Percentiles rank a stretch among this genome's conserved stretches.
These are phyloP conservation scores for Penicillium nordicum DNA, from an alignment of 2,329 filamentous ascomycete species.

Conservation along the genomic window DNA sequence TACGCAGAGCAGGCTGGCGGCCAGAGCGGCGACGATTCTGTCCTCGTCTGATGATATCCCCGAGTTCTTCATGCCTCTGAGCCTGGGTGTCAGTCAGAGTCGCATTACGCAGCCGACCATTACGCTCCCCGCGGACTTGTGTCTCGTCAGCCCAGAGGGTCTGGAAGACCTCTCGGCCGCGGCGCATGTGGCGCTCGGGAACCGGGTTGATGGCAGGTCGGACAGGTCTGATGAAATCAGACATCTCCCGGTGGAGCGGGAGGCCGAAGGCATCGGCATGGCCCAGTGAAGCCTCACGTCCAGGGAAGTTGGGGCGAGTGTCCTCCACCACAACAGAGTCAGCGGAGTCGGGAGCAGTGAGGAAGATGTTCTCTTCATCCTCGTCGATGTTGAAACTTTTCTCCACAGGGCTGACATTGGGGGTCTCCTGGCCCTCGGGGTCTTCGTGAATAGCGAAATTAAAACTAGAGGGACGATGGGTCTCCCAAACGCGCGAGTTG, in stretches of 20 bases:
- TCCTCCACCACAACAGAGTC: background rate
- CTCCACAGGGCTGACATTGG: background rate
- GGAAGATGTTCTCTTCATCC: background rate
- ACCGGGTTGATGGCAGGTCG: background rate
- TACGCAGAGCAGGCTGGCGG: background rate
- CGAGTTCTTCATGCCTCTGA: background rate
- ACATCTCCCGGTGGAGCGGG: background rate
- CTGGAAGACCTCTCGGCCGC: background rate
- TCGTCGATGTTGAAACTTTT: background rate
- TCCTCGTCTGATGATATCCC: background rate
- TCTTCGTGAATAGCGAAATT: background rate
- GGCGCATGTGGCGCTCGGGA: background rate
- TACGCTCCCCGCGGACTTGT: background rate
- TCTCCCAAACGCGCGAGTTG: background rate
- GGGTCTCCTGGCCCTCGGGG: background rate
- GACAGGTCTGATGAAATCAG: background rate
- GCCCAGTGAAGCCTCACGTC: background rate
- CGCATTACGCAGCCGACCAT: background rate
- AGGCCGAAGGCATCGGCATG: background rate
- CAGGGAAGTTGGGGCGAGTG: background rate
- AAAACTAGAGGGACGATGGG: background rate
- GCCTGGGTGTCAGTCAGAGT: background rate
- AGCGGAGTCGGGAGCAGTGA: background rate
- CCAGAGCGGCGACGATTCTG: background rate
- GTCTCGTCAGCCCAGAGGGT: background rate